A percentile compares a stretch with the other conserved stretches of the same genome.
These are phyloP conservation scores for Eucalyptus leucophloia DNA, from an alignment of 345 rosid species.

Conservation along the genomic window DNA sequence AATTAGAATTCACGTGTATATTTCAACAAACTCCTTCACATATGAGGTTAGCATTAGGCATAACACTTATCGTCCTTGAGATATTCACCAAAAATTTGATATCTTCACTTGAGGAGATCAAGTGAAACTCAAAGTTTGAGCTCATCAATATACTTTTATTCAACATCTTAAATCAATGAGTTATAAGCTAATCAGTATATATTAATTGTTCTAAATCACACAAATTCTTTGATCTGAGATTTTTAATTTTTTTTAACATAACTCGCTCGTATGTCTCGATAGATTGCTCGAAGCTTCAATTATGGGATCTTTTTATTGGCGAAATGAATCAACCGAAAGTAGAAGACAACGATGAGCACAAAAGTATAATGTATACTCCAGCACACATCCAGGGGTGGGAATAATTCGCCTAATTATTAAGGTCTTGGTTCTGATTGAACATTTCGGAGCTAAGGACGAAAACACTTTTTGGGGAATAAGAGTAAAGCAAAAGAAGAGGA, in stretches of 20 bases:
- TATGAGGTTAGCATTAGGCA: background rate
- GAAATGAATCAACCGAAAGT: background rate
- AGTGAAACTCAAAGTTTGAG: accelerated
- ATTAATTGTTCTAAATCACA: background rate
- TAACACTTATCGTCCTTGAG: background rate
- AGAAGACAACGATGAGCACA: background rate
- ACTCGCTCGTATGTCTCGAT: accelerated
- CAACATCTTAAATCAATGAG: accelerated
- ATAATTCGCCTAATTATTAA: background rate
- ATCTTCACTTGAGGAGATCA: background rate
- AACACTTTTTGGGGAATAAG: background rate
- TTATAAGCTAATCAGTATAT: background rate
- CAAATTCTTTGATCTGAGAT: background rate
- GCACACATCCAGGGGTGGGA: background rate
- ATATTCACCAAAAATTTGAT: background rate
- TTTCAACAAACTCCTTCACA: accelerated
- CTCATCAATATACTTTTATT: background rate
- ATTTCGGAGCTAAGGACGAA: background rate
- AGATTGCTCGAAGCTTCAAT: background rate
- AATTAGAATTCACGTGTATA: background rate
- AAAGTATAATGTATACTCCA: background rate
- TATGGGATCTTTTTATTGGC: background rate
- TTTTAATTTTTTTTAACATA: background rate
- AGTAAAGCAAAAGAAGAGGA: background rate
- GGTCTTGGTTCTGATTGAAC: background rate